These are phyloP conservation scores for Diaporthe aspalathi DNA, from an alignment of 2,329 filamentous ascomycete species.

Conservation along the genomic window DNA sequence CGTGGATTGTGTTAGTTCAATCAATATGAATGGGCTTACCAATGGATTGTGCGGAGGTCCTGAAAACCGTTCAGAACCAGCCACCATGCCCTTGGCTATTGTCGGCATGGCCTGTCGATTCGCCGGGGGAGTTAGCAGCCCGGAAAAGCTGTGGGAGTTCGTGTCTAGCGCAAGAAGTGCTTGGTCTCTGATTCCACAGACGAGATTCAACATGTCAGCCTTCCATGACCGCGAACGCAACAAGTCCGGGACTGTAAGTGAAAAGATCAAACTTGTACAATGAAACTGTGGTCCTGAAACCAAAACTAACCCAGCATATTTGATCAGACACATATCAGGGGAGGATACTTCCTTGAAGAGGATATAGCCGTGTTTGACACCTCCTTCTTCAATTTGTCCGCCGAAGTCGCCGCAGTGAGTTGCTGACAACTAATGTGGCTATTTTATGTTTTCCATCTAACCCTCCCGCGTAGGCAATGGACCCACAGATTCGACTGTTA, in stretches of 20 bases:
- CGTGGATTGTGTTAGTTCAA: neutral
- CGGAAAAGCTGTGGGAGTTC: slow-evolving; percentile 50
- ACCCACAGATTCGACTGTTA: neutral
- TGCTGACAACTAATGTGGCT: fast-evolving
- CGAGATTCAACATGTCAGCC: neutral
- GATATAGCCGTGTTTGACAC: slow-evolving; percentile 46
- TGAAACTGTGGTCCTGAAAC: neutral
- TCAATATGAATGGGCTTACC: neutral
- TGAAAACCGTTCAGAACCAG: neutral
- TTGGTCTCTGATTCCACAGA: neutral
- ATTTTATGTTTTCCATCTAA: neutral
- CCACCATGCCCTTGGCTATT: neutral
- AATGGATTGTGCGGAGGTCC: too few species aligned
- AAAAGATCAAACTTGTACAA: neutral
- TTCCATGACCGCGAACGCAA: neutral
- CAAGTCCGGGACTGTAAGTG: slow-evolving; percentile 3
- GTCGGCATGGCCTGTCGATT: slow-evolving; percentile 49
- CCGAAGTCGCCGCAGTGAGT: slow-evolving; percentile 44
- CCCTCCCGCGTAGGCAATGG: slow-evolving; percentile 23
- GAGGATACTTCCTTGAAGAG: slow-evolving; percentile 46
- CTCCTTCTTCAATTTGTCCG: slow-evolving; percentile 47
- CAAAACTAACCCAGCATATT: neutral
- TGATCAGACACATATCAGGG: slow-evolving; percentile 5
- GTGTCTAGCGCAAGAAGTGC: neutral
- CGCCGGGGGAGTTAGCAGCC: slow-evolving; percentile 48